Evolutionary conservation across 2,329 filamentous ascomycete genomes (phyloP), one percentile per base, ranked within the genome.

Genomic region (Colletotrichum agaves): DNA sequence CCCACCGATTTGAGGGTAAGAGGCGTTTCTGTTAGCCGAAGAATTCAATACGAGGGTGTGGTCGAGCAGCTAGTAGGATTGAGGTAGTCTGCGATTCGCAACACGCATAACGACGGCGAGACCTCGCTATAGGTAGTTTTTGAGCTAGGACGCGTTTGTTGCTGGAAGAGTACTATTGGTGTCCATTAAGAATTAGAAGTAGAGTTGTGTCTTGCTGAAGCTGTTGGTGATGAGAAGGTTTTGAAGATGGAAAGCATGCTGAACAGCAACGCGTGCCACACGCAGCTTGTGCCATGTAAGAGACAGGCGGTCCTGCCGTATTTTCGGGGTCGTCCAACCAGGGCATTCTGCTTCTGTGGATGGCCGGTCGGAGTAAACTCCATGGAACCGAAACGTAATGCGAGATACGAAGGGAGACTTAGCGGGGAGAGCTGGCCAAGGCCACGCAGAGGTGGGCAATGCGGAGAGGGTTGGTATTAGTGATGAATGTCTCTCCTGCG

Each of bases 171-270:
- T 37, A 12, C 19, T 17, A 15, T 4, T 27, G 27, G 27, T 27
- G 27, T 8, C 27, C 6, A 27, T 27, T 12, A 23, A n/a, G 13
- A 13, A n/a, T 21, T 19, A 27, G 37, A 27, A 19, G 19, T 43
- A 10, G 27, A 31, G 21, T 27, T 15, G 35, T 21, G 52, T 27
- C 21, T 43, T 56, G 19, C 13, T 47, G 37, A 56, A 19, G 52
- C 17, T 33, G 23, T 56, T 21, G 37, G 33, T 10, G 27, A n/a
- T 15, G 49, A 35, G 31, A 56, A 39, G 37, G 52, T 56, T 56
- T 21, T 56, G 52, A 35, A 41, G 35, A 11, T 41, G 52, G 17
- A 56, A 56, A 56, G 37, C 52, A 56, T 56, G 52, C 23, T 21
- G 52, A 27, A 19, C 19, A 27, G 21, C 44, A 47, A 23, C 44